These are phyloP conservation scores for Linnemannia zychae DNA, from an alignment of 192 early-diverging fungal genomes.

Conservation along the genomic window DNA sequence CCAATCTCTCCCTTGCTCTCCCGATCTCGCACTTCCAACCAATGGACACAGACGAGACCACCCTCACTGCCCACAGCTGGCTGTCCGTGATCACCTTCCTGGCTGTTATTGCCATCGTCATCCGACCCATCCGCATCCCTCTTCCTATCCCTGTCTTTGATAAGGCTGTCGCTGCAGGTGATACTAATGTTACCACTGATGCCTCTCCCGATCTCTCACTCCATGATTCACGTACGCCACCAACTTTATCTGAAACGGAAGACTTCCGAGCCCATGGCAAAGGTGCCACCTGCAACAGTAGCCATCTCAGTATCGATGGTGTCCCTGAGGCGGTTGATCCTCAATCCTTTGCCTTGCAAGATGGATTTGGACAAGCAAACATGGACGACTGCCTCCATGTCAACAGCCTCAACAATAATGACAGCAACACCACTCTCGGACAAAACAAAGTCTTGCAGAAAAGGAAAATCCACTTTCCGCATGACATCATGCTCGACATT, in stretches of 20 bases:
- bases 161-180: not conserved
- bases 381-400: not conserved
- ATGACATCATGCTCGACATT: constrained; percentile 64
- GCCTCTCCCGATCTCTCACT: not conserved
- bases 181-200: not conserved
- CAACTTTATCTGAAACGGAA: not conserved
- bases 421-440: not conserved
- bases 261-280: not conserved
- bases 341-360: not conserved
- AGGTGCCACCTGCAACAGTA: not conserved
- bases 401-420: not conserved
- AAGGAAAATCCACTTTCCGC: not conserved
- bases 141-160: constrained; percentile 37
- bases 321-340: not conserved
- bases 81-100: constrained; percentile 69
- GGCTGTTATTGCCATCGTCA: constrained; percentile 68
- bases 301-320: not conserved
- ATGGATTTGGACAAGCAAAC: not conserved
- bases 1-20: too few species aligned
- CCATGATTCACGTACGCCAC: not conserved
- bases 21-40: too few species aligned
- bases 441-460: not conserved
- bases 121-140: constrained; percentile 69
- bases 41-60: not conserved
- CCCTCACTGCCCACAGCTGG: constrained; percentile 59